These are phyloP conservation scores for Ustilago trichophora DNA, from an alignment of 1,284 basidiomycete genomes.

Conservation along the genomic window DNA sequence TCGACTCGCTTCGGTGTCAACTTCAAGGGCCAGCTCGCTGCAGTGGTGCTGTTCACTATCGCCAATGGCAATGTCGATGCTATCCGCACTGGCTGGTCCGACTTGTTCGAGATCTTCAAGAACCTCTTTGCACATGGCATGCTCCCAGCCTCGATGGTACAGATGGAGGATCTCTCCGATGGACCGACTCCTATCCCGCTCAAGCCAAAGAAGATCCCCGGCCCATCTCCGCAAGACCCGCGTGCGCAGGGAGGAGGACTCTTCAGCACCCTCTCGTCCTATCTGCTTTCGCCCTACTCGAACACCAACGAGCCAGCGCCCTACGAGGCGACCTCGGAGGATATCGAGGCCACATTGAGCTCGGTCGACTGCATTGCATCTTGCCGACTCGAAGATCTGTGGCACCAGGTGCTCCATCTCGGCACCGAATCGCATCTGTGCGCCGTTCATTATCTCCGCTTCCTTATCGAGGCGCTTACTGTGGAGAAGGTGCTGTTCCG, in stretches of 20 bases:
- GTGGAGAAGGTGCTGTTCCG: conserved; percentile 71
- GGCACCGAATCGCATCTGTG: conserved; percentile 74
- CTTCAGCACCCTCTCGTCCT: conserved; percentile 91
- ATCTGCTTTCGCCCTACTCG: conserved; percentile 91
- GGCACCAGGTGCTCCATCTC: conserved; percentile 86
- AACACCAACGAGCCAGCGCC: conserved; percentile 75
- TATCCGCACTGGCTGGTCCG: conserved; percentile 88
- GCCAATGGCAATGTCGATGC: conserved; percentile 96
- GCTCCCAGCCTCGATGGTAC: conserved; percentile 80
- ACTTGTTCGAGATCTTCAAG: conserved; percentile 96
- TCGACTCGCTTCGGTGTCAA: conserved; percentile 94
- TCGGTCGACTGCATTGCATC: conserved; percentile 94
- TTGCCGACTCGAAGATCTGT: conserved; percentile 91
- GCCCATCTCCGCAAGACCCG: conserved; percentile 83
- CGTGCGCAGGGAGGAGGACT: conserved; percentile 84
- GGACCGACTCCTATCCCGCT: conserved; percentile 48
- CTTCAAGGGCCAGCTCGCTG: conserved; percentile 94
- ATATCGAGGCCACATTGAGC: conserved; percentile 91
- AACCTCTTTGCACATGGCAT: conserved; percentile 93
- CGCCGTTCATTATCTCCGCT: conserved; percentile 84
- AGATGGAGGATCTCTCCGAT: conserved; percentile 87
- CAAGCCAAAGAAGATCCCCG: conserved; percentile 71
- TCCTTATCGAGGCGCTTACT: conserved; percentile 84
- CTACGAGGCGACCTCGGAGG: conserved; percentile 78
- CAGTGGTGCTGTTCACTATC: conserved; percentile 96